Evolutionary conservation across 2,329 filamentous ascomycete genomes (phyloP), one percentile per base, ranked within the genome.

Genomic region (Dactylonectria estremocensis): DNA sequence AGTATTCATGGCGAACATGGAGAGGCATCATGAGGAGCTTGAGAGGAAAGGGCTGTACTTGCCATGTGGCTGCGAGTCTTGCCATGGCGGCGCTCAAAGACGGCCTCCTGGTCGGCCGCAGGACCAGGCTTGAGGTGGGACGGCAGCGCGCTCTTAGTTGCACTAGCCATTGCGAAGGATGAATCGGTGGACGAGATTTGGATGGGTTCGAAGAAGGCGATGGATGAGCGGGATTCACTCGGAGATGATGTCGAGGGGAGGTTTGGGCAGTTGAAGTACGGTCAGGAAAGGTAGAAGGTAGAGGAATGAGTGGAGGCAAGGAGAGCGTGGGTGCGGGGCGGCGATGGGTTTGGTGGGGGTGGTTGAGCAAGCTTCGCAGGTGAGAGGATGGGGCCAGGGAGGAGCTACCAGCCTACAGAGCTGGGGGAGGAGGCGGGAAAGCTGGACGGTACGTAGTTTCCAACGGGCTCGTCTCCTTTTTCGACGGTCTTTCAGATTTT

Each of bases 61-160:
- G 93, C 93, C 90, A 95, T 93, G 83, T 95, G 93, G 69, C 92
- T 94, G 82, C 93, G 92, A 75, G 92, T 93, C 89, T 95, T 95
- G 84, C 93, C 93, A 82, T 95, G 93, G 80, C 91, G 90, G 70
- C 87, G 86, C 76, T 87, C 84, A 72, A 90, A 87, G 72, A 84
- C 84, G 71, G 78, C 78, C 69, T 85, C 84, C 56, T 87, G 84
- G 66, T 79, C 78, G 64, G 83, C 83, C 57, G 77, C 81, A 64
- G 82, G 86, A 74, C 77, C 77, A 69, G 91, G 88, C 88, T 94
- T 95, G 77, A 98, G 88, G 87, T 97, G 95, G 49, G 93, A 87
- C 72, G 95, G 94, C 76, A 98, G 86, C 72, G 93, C 93, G 83
- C 89, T 91, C 86, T 90, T 94, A 76, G 91, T 85, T 75, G 86